Evolutionary conservation across 2,329 filamentous ascomycete species (phyloP).

Genomic region (Epichloe gansuensis): DNA sequence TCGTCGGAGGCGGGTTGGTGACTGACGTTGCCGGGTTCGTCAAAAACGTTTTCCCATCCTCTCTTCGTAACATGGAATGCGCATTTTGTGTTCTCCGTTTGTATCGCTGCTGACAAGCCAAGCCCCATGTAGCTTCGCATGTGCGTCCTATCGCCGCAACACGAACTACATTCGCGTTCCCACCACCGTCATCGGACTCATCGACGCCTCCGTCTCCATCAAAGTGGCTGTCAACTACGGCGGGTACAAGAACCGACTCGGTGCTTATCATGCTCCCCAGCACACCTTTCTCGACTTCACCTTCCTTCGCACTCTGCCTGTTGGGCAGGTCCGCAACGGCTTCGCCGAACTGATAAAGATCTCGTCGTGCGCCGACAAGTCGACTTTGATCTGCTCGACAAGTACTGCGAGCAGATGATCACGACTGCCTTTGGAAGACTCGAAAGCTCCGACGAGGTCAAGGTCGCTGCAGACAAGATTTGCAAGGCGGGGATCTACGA

Average conservation of each 20-base stretch:
- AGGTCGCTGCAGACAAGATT: conserved; percentile 46
- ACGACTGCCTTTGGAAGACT: conserved; percentile 50
- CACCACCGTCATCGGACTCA: conserved; percentile 63
- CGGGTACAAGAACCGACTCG: conserved; percentile 63
- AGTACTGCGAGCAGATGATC: conserved; percentile 58
- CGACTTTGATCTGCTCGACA: conserved; percentile 55
- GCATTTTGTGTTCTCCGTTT: too few species aligned
- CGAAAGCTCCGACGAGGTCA: conserved; percentile 30
- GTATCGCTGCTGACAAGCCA: neutral
- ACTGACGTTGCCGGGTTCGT: conserved; percentile 57
- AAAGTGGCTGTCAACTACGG: conserved; percentile 71
- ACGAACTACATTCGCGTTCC: conserved; percentile 65
- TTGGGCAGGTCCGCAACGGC: conserved; percentile 58
- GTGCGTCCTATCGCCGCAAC: conserved; percentile 58
- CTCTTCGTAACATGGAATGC: too few species aligned
- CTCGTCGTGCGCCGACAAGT: conserved; percentile 53
- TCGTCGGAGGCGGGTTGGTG: conserved; percentile 57
- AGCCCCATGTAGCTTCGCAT: conserved; percentile 44
- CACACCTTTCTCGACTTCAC: conserved; percentile 64
- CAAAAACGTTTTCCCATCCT: too few species aligned
- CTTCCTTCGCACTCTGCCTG: conserved; percentile 56
- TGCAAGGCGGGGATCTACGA: conserved; percentile 58
- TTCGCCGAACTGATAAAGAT: conserved; percentile 70
- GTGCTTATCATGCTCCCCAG: conserved; percentile 59
- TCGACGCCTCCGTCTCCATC: conserved; percentile 64